Conservation (phyloP, 2,329 filamentous ascomycete species). For the Ceratocystis alfenasii region DNA sequence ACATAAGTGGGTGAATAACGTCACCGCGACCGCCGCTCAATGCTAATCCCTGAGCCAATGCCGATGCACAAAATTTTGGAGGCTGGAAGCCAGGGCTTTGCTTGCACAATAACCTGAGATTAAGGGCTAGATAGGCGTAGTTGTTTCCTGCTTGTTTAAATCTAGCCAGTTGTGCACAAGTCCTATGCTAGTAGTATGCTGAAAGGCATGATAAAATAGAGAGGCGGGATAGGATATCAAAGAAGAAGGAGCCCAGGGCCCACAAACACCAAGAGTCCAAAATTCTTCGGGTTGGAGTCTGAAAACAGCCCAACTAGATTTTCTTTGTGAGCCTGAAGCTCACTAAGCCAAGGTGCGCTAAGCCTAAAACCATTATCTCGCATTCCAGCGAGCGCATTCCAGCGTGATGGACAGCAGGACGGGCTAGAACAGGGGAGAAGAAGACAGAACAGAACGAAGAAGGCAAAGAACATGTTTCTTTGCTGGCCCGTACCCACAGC, state of each 20-base stretch:
- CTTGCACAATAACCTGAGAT: neutral
- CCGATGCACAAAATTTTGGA: neutral
- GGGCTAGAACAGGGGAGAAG: too few species aligned
- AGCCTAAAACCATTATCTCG: neutral
- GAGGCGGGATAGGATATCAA: neutral
- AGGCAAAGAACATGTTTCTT: too few species aligned
- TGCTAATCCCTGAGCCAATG: neutral
- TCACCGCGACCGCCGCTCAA: too few species aligned
- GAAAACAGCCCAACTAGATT: neutral
- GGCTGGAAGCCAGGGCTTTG: neutral
- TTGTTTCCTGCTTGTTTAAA: neutral
- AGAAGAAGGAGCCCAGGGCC: neutral
- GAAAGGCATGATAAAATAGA: neutral
- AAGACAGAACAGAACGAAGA: too few species aligned
- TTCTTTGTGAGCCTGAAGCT: too few species aligned
- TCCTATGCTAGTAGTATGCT: neutral
- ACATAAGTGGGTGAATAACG: too few species aligned
- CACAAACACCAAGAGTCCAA: neutral
- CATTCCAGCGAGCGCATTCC: slow-evolving; percentile 2
- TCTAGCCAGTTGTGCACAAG: neutral
- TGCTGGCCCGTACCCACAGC: too few species aligned
- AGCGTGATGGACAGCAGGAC: neutral
- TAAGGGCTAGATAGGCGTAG: neutral
- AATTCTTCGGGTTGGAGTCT: neutral
- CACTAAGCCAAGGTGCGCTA: neutral